These are phyloP conservation scores for Fusarium domesticum DNA, from an alignment of 2,329 filamentous ascomycete genomes.

Conservation along the genomic window DNA sequence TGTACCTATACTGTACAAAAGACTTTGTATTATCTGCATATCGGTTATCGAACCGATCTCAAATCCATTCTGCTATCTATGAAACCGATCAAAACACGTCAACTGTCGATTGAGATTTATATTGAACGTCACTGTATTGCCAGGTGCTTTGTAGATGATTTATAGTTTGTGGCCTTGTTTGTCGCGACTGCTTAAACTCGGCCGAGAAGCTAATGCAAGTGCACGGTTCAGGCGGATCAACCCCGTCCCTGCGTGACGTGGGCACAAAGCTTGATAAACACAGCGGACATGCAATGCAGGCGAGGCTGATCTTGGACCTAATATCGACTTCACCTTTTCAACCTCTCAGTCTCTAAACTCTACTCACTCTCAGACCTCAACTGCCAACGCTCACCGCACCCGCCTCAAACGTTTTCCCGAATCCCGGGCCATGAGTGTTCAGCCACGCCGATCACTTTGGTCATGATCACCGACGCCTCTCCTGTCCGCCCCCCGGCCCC, in stretches of 20 bases:
- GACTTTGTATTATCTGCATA: conserved; percentile 13
- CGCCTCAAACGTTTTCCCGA: not conserved
- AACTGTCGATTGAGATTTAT: too few species aligned
- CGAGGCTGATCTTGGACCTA: conserved; percentile 17
- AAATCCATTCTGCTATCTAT: not conserved
- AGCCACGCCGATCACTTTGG: conserved; percentile 17
- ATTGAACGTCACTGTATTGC: too few species aligned
- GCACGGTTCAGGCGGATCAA: conserved; percentile 32
- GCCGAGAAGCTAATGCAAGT: conserved; percentile 9
- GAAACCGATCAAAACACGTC: too few species aligned
- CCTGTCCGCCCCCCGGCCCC: conserved; percentile 22
- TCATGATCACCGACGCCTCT: conserved; percentile 30
- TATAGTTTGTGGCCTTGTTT: conserved; percentile 8
- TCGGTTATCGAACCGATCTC: not conserved
- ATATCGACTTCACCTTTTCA: conserved; percentile 20
- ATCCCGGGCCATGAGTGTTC: conserved; percentile 28
- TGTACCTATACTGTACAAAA: conserved; percentile 22
- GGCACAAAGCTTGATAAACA: conserved; percentile 12
- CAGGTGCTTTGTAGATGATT: too few species aligned
- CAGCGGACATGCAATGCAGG: conserved; percentile 18
- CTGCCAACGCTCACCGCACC: not conserved
- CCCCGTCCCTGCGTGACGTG: conserved; percentile 19
- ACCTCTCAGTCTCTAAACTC: conserved; percentile 6
- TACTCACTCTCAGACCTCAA: not conserved
- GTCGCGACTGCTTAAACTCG: not conserved